These are phyloP conservation scores for Tulasnella sp. DNA, from an alignment of 768 basidiomycete species.

Conservation along the genomic window DNA sequence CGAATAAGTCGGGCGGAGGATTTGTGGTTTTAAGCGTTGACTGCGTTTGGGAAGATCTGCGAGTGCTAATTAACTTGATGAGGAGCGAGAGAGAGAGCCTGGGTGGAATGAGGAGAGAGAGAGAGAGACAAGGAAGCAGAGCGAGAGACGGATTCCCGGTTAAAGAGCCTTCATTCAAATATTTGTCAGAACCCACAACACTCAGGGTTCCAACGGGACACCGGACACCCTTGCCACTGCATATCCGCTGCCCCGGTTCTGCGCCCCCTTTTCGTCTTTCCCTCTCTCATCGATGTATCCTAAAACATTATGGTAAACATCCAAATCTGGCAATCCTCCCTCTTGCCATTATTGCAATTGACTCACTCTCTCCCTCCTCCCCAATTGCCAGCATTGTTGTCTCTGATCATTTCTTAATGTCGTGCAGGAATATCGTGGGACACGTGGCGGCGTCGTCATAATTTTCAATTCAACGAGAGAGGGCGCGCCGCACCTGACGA, in stretches of 20 bases:
- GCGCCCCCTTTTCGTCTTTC: neutral
- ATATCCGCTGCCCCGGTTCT: neutral
- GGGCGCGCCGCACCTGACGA: neutral
- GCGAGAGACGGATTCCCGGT: neutral
- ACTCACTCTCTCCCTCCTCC: neutral
- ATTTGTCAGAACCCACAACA: constrained; percentile 9
- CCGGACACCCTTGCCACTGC: neutral
- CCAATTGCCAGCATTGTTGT: neutral
- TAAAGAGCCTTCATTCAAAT: constrained; percentile 2
- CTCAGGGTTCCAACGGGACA: neutral
- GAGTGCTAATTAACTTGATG: neutral
- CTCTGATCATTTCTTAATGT: neutral
- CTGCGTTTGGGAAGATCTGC: neutral
- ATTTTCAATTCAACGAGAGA: neutral
- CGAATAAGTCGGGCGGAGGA: constrained; percentile 25
- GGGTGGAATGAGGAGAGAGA: neutral
- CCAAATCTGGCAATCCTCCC: neutral
- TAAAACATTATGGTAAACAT: constrained; percentile 6
- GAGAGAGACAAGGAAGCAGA: neutral
- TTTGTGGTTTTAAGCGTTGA: neutral
- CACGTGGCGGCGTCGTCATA: neutral
- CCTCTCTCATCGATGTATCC: neutral
- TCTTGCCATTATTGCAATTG: neutral
- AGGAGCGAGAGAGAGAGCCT: neutral
- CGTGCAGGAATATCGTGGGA: neutral